Conservation (phyloP, 495 filamentous ascomycete genomes). For the Xylaria scruposa region DNA sequence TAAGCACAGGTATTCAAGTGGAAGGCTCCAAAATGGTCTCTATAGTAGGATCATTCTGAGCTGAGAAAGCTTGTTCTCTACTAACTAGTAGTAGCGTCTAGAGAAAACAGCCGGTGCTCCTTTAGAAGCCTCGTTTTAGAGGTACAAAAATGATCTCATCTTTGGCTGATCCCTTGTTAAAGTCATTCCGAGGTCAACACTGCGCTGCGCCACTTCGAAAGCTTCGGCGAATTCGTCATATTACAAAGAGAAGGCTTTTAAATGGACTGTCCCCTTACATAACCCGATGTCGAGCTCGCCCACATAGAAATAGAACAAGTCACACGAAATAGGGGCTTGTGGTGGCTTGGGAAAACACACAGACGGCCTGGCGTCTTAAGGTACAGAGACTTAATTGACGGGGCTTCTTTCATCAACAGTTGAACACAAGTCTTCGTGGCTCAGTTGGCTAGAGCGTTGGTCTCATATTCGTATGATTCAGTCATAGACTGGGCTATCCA, state of each 20-base stretch:
- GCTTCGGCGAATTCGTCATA: neutral
- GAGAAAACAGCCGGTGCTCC: neutral
- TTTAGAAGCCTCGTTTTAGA: neutral
- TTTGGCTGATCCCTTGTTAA: neutral
- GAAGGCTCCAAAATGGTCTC: neutral
- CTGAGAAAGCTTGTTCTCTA: neutral
- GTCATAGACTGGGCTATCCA: conserved; percentile 12
- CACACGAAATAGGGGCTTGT: neutral
- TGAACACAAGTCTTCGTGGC: conserved; percentile 11
- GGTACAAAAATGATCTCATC: neutral
- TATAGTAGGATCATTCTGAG: neutral
- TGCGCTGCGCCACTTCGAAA: neutral
- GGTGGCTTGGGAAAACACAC: neutral
- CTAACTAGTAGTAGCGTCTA: neutral
- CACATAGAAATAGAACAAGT: neutral
- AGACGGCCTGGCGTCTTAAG: neutral
- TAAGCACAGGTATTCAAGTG: neutral
- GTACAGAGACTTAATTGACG: neutral
- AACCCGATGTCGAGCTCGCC: neutral
- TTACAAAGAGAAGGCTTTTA: neutral
- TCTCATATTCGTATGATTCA: conserved; percentile 23
- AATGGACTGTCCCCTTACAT: neutral
- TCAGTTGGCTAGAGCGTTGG: conserved; percentile 23
- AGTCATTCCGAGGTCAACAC: neutral
- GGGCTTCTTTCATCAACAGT: neutral